Evolutionary conservation across 768 basidiomycete species (phyloP), one percentile per base, ranked within the genome.

Genomic region (Leccinum sublutescens): DNA sequence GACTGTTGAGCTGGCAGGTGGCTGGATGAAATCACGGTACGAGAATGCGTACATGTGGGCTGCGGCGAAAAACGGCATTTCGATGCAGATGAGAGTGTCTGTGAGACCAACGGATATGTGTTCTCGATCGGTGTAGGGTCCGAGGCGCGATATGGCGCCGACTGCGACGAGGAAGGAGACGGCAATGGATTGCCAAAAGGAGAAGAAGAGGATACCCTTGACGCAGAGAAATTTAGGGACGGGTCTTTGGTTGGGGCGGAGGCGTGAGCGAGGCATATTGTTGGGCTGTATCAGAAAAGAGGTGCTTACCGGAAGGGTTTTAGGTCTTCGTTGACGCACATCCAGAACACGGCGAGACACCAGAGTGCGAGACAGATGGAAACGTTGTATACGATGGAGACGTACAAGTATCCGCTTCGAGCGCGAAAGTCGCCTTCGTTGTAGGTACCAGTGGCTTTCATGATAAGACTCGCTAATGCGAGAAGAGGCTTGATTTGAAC

Each of bases 141-240:
- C 95, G 50, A 97, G 83, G 52, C 80, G 81, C 36, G 78, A 85
- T 71, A 98, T 91, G 52, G 79, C 82, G 9, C 87, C 82, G 0
- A 88, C 80, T 2, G 93, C 89, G 50, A 95, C 96, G n/a, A 98
- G 82, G 66, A 91, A 82, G 31, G 94, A 95, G 52, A 99, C 83
- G 50, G 68, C 83, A 52, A 96, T 83, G 21, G 90, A 86, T 72
- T 99, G 97, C 97, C 97, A 99, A 78, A 99, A 99, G 2, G 92
- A 95, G 75, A 97, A 96, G 80, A 98, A 98, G 21, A 99, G 81
- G 64, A 99, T 94, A 49, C 96, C 96, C 71, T 99, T 99, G 65
- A 99, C 95, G 71, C 95, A 99, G 27, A 98, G 86, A 75, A 99
- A 99, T 74, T 99, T 99, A 3, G 97, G 94, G 64, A 95, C 85